Evolutionary conservation across 495 filamentous ascomycete genomes (phyloP), one percentile per base, ranked within the genome.

Genomic region (Pyrenopolyporus hunteri): DNA sequence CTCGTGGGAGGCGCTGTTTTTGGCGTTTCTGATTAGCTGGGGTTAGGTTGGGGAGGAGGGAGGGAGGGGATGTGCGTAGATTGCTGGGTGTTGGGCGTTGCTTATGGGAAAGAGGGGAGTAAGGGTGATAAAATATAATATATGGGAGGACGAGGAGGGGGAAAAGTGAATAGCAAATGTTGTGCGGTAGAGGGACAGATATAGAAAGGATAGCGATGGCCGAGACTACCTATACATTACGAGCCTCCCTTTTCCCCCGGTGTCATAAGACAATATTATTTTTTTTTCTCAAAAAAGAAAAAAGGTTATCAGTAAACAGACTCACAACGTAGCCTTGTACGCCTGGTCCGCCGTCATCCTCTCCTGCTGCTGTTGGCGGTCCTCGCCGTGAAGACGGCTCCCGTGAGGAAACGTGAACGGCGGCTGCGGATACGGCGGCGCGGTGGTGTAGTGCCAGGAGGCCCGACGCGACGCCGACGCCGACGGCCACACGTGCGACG

Each of bases 1-100:
- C 46, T 65, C 62, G 62, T 65, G 62, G 16, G 62, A 65, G 35
- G 62, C 49, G 55, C 62, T 62, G 29, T 51, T 33, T 44, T 25
- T 40, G 25, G 20, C 5, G 29, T 14, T 2, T 0, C n/a, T 1
- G n/a, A 11, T 35, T 4, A 13, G 32, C 31, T n/a, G 16, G 16
- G 19, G 4, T 22, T 28, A 1, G 2, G 13, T 40, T 25, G 7
- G 13, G 2, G n/a, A 22, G 5, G 14, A 11, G 20, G 23, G 8
- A 25, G 35, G n/a, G n/a, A n/a, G n/a, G n/a, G n/a, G n/a, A n/a
- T n/a, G n/a, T n/a, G n/a, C n/a, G n/a, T n/a, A n/a, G n/a, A n/a
- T n/a, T n/a, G n/a, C n/a, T n/a, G n/a, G n/a, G n/a, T n/a, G n/a
- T n/a, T n/a, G n/a, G n/a, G n/a, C n/a, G n/a, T n/a, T n/a, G n/a